A percentile compares a stretch with the other conserved stretches of the same genome.
Evolutionary conservation across 768 basidiomycete species (phyloP).

Genomic region (Strobilomyces echinocephalus): DNA sequence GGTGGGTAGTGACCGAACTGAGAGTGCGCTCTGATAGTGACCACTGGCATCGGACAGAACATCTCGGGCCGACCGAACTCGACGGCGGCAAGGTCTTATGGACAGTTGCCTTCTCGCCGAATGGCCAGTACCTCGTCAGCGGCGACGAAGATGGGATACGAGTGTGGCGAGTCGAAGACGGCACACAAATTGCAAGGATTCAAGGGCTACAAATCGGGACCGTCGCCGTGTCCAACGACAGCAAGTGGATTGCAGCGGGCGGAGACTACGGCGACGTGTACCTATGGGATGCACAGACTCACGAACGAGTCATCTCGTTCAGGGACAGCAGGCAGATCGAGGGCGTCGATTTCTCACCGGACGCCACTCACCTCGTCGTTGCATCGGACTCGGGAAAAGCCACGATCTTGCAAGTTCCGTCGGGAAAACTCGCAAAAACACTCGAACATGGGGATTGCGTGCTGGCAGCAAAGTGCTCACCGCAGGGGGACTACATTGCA

Average conservation of each 20-base stretch:
- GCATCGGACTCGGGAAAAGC: background rate
- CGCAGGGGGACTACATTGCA: background rate
- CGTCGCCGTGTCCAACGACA: background rate
- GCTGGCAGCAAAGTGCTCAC: background rate
- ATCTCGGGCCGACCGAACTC: background rate
- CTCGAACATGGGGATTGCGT: background rate
- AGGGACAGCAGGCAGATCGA: background rate
- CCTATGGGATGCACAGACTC: background rate
- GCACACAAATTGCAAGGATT: background rate
- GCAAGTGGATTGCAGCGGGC: background rate
- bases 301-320: background rate
- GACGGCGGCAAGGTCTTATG: accelerated
- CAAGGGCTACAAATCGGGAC: background rate
- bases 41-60: background rate
- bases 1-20: background rate
- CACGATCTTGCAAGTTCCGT: background rate
- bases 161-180: background rate
- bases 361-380: background rate
- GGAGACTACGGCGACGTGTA: background rate
- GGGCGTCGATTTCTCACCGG: background rate
- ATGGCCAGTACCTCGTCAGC: background rate
- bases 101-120: background rate
- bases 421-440: background rate
- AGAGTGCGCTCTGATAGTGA: background rate
- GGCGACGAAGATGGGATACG: background rate